phyloP scores from a whole-genome alignment of 306 rosid genomes.

The Vigna trinervia region DNA sequence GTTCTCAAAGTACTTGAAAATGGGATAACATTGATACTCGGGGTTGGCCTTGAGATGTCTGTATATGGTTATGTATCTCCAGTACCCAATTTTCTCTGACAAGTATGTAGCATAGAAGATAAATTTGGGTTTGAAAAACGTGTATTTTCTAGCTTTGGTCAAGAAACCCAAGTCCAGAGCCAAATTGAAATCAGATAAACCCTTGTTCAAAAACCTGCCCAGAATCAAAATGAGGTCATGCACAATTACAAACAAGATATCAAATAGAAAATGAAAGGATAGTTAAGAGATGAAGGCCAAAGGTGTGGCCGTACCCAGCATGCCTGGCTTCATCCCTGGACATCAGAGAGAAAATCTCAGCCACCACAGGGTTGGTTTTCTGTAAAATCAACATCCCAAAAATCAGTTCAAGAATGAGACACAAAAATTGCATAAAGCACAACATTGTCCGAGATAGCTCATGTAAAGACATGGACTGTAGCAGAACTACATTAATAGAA shows the following conservation, averaged over 20 bases:
- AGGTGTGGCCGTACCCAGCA: conserved; percentile 76
- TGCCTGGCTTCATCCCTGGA: conserved; percentile 99
- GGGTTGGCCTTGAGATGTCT: conserved; percentile 95
- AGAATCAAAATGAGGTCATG: conserved; percentile 26
- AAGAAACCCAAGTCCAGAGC: conserved; percentile 99
- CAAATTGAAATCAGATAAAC: conserved; percentile 93
- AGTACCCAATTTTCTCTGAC: conserved; percentile 98
- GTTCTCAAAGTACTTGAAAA: conserved; percentile 97
- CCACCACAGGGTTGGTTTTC: conserved; percentile 99
- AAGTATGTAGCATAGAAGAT: conserved; percentile 96
- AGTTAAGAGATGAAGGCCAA: conserved; percentile 15
- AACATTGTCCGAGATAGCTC: conserved; percentile 1
- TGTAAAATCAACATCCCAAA: conserved; percentile 52
- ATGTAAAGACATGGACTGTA: conserved; percentile 5
- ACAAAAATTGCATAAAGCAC: conserved; percentile 12
- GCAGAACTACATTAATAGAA: conserved; percentile 30
- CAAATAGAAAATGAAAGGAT: not conserved
- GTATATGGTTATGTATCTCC: conserved; percentile 98
- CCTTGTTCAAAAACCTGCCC: conserved; percentile 94
- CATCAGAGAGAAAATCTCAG: conserved; percentile 99
- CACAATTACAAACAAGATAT: conserved; percentile 20
- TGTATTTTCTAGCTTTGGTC: conserved; percentile 96
- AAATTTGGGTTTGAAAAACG: conserved; percentile 97
- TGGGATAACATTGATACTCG: conserved; percentile 92
- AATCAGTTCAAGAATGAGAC: conserved; percentile 19